Percentiles rank a stretch among this genome's conserved stretches.
phyloP scores from a whole-genome alignment of 176 grass and related monocot genomes.

The Areca catechu region DNA sequence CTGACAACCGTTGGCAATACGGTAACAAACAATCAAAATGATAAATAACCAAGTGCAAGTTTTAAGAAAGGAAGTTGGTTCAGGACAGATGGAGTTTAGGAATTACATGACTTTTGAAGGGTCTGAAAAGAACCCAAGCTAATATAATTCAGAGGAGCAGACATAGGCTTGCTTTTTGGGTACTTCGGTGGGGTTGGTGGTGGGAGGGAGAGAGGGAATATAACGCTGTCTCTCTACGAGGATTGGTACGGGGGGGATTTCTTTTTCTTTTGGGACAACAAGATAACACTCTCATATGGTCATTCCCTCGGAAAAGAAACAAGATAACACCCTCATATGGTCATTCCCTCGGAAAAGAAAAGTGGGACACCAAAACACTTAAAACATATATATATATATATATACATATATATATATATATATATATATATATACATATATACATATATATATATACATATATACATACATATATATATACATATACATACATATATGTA shows the following conservation, averaged over 20 bases:
- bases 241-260: neutral
- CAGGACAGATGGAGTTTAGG: neutral
- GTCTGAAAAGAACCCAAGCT: neutral
- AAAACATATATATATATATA: no score
- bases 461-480: no score
- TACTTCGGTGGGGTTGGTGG: neutral
- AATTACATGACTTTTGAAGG: neutral
- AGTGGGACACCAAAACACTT: neutral
- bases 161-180: slow-evolving; percentile 9
- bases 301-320: neutral
- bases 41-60: no score
- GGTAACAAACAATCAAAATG: no score
- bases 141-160: slow-evolving; percentile 1
- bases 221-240: neutral
- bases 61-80: neutral
- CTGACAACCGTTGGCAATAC: no score
- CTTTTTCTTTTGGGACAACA: slow-evolving; percentile 7
- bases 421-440: no score
- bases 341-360: no score
- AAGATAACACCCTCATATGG: no score
- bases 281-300: slow-evolving; percentile 5
- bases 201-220: neutral
- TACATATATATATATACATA: no score
- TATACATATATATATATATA: no score
- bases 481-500: no score